phyloP scores from a whole-genome alignment of 2,329 filamentous ascomycete species.

The Alternaria panax region DNA sequence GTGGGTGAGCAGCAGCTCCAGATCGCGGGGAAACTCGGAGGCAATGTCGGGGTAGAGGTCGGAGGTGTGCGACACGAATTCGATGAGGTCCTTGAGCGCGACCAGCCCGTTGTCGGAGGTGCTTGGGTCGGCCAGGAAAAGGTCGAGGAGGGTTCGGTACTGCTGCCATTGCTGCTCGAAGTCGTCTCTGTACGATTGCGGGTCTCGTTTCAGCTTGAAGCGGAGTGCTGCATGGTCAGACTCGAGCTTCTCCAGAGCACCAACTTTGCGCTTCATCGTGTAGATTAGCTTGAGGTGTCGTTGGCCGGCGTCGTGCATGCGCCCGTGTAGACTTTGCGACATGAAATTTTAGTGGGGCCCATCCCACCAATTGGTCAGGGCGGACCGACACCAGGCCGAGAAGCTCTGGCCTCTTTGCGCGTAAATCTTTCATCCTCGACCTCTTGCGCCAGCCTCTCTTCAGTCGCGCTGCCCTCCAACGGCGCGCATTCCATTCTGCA shows the following conservation, averaged over 20 bases:
- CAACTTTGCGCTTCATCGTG: conserved; percentile 81
- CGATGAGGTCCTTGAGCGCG: conserved; percentile 88
- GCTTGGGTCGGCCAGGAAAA: conserved; percentile 85
- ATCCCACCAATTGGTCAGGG: conserved; percentile 14
- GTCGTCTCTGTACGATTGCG: conserved; percentile 81
- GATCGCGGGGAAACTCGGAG: conserved; percentile 75
- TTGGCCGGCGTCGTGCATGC: conserved; percentile 1
- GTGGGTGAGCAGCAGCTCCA: conserved; percentile 81
- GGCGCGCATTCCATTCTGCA: conserved; percentile 9
- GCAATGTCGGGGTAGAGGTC: conserved; percentile 90
- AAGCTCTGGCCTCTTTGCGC: conserved; percentile 18
- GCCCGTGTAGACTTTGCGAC: conserved; percentile 21
- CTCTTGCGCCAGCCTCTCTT: conserved; percentile 1
- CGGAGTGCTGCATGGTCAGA: conserved; percentile 77
- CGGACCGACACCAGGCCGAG: conserved; percentile 24
- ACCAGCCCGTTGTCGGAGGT: conserved; percentile 80
- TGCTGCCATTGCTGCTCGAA: conserved; percentile 88
- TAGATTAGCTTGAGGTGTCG: background rate
- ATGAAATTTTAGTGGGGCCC: conserved; percentile 28
- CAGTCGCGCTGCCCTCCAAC: conserved; percentile 9
- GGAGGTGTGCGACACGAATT: conserved; percentile 91
- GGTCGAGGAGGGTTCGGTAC: conserved; percentile 88
- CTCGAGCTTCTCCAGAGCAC: conserved; percentile 93
- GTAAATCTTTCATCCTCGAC: conserved; percentile 17
- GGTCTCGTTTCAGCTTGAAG: conserved; percentile 74